A percentile compares a stretch with the other conserved stretches of the same genome.
Evolutionary conservation across 225 moss, liverwort and hornwort species (phyloP).

Genomic region (Polytrichum commune): DNA sequence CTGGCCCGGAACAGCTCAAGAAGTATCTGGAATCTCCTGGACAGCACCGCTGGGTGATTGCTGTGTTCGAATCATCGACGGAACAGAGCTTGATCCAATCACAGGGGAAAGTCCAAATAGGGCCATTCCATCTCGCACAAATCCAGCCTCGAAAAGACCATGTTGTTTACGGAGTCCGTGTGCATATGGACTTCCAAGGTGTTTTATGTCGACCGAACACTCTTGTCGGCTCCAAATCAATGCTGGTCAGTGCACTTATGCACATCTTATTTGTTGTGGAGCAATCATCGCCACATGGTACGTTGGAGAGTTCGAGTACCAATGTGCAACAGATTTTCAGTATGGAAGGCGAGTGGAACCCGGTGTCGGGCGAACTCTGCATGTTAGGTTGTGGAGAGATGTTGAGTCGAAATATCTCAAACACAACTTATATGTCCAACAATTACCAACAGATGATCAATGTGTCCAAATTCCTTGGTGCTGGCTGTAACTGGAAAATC

Average conservation of each 20-base stretch:
- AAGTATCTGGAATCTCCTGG: too few species aligned
- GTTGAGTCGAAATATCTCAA: background rate
- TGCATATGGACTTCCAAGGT: background rate
- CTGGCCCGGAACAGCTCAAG: too few species aligned
- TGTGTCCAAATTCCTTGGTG: background rate
- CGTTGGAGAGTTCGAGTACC: too few species aligned
- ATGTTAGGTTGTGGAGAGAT: background rate
- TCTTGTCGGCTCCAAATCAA: background rate
- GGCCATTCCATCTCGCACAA: too few species aligned
- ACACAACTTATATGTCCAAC: too few species aligned
- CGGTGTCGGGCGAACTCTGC: background rate
- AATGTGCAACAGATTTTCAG: background rate
- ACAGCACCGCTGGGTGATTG: too few species aligned
- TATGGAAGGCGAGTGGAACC: constrained; percentile 1
- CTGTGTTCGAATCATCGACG: too few species aligned
- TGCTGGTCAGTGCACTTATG: constrained; percentile 1
- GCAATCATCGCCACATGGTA: background rate
- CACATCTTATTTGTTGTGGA: background rate
- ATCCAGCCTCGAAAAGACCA: too few species aligned
- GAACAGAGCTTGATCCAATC: too few species aligned
- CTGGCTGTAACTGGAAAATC: background rate
- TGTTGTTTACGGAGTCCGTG: background rate
- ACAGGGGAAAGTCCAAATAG: too few species aligned
- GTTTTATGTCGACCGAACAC: background rate
- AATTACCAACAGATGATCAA: too few species aligned